Conservation (phyloP, 2,329 filamentous ascomycete species). For the Metarhizium album region DNA sequence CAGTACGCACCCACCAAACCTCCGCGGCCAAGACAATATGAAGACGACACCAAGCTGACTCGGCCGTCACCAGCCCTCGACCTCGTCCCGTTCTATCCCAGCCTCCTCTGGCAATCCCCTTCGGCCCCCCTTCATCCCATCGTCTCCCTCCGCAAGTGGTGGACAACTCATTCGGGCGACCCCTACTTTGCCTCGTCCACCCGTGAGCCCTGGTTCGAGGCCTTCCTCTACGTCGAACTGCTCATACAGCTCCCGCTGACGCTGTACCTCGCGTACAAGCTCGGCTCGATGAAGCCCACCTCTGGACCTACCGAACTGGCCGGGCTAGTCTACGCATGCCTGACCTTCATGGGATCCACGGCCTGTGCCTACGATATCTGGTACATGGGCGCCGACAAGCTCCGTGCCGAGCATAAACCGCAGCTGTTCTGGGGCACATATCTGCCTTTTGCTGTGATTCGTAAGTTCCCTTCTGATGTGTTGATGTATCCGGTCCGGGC, state of each 20-base stretch:
- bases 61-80: constrained; percentile 35
- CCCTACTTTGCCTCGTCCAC: constrained; percentile 34
- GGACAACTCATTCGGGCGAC: constrained; percentile 39
- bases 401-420: constrained; percentile 33
- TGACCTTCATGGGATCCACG: constrained; percentile 40
- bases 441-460: constrained; percentile 39
- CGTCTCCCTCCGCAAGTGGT: constrained; percentile 32
- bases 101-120: constrained; percentile 29
- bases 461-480: constrained; percentile 27
- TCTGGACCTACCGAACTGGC: constrained; percentile 35
- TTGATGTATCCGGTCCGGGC: not conserved
- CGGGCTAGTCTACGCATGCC: constrained; percentile 38
- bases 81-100: constrained; percentile 41
- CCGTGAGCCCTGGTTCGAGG: constrained; percentile 37
- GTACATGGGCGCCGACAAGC: constrained; percentile 36
- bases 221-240: constrained; percentile 40
- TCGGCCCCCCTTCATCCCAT: constrained; percentile 38
- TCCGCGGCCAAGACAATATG: not conserved
- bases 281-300: constrained; percentile 24
- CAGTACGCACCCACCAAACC: constrained; percentile 14
- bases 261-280: constrained; percentile 32
- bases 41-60: not conserved
- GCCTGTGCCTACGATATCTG: constrained; percentile 40
- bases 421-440: constrained; percentile 38
- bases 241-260: constrained; percentile 39